Base-by-base conservation (phyloP, 495 filamentous ascomycete genomes). In the Penicillium tannophilum region DNA sequence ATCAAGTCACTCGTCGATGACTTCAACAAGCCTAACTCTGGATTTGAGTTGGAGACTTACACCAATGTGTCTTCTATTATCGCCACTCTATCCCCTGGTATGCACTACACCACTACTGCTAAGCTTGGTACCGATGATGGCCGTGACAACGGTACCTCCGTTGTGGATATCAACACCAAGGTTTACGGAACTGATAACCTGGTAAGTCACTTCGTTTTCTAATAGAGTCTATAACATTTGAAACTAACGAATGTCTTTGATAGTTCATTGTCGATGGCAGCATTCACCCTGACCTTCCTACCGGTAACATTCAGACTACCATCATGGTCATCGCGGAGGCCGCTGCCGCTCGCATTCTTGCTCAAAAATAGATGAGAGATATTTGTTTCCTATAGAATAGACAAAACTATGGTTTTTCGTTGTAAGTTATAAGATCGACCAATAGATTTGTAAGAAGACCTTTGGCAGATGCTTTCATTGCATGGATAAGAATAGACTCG, bases 171-270 rank as follows among this genome's bases (percentile, higher is more conserved):
- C 41, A 81, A 89, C 77, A 81, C 86, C 53, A 82, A 84, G 69
- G 87, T 90, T 50, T 91, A 87, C 53, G 88, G 88, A 54, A 89
- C 82, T 9, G 82, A 88, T 63, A 90, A 90, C 73, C 73, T 90
- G 55, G 76, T 79, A 63, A 53, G 63, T 60, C 20, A 3, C 9
- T 1, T 11, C 39, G 17, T 12, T 41, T 16, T 17, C 16, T n/a
- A 2, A 41, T 8, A 36, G 33, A 11, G 1, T 1, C 33, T 36
- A 36, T 14, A 36, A 2, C 8, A 12, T 36, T 36, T 36, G 33
- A 14, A 12, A 23, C 56, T 64, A 58, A 63, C 17, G 3, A 36
- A 35, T 33, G 20, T 42, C 41, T 16, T 45, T 20, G 57, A 9
- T 46, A 72, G 69, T 75, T 60, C 58, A 55, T 76, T 28, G 70